phyloP scores from a whole-genome alignment of 306 rosid genomes.

The Abrus pulchellus region DNA sequence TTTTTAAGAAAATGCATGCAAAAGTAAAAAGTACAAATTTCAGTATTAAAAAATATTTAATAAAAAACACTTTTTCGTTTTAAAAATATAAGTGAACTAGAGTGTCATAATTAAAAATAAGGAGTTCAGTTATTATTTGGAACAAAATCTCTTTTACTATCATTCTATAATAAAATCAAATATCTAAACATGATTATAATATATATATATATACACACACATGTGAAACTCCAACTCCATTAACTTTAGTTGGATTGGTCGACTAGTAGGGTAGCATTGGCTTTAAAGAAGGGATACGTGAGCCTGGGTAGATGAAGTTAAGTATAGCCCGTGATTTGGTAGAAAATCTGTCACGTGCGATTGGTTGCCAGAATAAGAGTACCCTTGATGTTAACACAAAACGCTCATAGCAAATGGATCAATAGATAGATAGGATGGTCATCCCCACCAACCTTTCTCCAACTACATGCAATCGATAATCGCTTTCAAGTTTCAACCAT shows the following conservation, averaged over 20 bases:
- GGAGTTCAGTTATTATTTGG: not conserved
- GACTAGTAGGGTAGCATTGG: not conserved
- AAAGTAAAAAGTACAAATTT: not conserved
- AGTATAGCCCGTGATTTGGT: conserved; percentile 36
- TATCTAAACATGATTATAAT: not conserved
- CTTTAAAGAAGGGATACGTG: not conserved
- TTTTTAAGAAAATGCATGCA: not conserved
- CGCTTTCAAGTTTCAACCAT: conserved; percentile 27
- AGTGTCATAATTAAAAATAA: not conserved
- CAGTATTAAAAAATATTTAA: not conserved
- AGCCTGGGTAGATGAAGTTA: not conserved
- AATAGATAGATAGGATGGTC: not conserved
- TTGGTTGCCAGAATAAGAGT: not conserved
- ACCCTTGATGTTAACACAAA: not conserved
- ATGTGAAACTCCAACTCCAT: not conserved
- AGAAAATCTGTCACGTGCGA: conserved; percentile 40
- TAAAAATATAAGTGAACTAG: not conserved
- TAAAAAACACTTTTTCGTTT: not conserved
- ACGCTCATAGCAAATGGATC: not conserved
- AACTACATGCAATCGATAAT: conserved; percentile 10
- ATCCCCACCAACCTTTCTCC: conserved; percentile 37
- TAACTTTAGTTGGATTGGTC: conserved; percentile 2
- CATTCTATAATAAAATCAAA: not conserved
- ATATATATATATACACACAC: not conserved
- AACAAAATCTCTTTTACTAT: not conserved